Evolutionary conservation across 257 asterid species (phyloP).

Genomic region (Anisodus tanguticus): DNA sequence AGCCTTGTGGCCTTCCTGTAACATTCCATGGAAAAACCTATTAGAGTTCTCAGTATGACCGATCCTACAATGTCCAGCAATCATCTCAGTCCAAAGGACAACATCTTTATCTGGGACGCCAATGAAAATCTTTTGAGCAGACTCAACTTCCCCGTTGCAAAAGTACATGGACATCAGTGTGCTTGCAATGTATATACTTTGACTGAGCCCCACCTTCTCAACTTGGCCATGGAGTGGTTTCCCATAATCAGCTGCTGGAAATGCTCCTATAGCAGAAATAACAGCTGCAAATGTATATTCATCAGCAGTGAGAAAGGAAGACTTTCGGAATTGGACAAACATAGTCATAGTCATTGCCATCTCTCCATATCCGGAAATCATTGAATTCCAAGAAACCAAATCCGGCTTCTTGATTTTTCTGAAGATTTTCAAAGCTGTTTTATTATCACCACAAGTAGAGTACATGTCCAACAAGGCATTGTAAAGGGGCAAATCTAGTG

Average conservation of each 20-base stretch:
- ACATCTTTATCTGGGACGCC: conserved; percentile 58
- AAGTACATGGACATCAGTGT: conserved; percentile 74
- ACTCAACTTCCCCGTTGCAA: conserved; percentile 49
- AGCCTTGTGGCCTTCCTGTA: conserved; percentile 40
- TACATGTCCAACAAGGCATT: conserved; percentile 84
- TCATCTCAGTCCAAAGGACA: conserved; percentile 91
- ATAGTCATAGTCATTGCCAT: conserved; percentile 51
- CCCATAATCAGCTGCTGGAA: conserved; percentile 60
- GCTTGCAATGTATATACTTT: conserved; percentile 58
- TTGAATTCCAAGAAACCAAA: conserved; percentile 89
- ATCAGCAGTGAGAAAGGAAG: conserved; percentile 53
- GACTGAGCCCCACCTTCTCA: conserved; percentile 61
- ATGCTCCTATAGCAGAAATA: conserved; percentile 51
- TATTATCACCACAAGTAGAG: conserved; percentile 62
- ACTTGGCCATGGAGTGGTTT: conserved; percentile 74
- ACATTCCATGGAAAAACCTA: conserved; percentile 54
- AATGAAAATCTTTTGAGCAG: conserved; percentile 59
- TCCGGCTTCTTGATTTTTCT: conserved; percentile 60
- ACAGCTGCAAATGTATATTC: conserved; percentile 77
- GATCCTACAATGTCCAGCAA: conserved; percentile 67
- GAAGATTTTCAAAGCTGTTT: conserved; percentile 52
- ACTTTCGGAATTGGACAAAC: conserved; percentile 46
- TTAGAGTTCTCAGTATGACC: conserved; percentile 71
- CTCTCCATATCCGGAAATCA: conserved; percentile 71
- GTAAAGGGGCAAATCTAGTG: conserved; percentile 65